These are phyloP conservation scores for Starmerella sirachaensis DNA, from an alignment of 805 yeast genomes.

Conservation along the genomic window DNA sequence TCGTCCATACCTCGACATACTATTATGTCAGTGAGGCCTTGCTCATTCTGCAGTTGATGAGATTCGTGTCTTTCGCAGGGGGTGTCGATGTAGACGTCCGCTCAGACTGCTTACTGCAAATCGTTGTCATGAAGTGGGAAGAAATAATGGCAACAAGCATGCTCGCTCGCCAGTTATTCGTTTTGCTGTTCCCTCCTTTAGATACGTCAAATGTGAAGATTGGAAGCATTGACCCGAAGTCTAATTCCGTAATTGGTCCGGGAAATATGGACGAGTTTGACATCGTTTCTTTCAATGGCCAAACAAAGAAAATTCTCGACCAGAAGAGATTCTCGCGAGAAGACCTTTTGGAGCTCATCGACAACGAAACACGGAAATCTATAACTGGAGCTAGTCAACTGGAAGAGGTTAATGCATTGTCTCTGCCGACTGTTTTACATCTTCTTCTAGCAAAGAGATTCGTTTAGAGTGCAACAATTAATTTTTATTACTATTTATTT, in stretches of 20 bases:
- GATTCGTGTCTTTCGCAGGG: constrained; percentile 18
- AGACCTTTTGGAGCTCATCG: constrained; percentile 6
- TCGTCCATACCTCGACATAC: constrained; percentile 13
- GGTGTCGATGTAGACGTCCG: constrained; percentile 23
- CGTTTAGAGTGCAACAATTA: no score
- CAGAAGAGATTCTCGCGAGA: constrained; percentile 2
- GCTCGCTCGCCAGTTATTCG: constrained; percentile 39
- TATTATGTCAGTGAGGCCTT: constrained; percentile 17
- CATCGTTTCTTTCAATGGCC: constrained; percentile 9
- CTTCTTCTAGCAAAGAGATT: no score
- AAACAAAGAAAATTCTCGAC: constrained; percentile 3
- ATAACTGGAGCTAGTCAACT: no score
- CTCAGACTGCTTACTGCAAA: constrained; percentile 20
- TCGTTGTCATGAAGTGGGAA: constrained; percentile 24
- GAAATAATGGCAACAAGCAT: constrained; percentile 27
- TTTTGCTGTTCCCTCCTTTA: constrained; percentile 31
- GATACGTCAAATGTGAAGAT: constrained; percentile 15
- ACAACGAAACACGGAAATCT: no score
- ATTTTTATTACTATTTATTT: no score
- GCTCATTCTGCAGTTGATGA: constrained; percentile 16
- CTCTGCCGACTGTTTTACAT: constrained; percentile 6
- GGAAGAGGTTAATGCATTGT: constrained; percentile 3
- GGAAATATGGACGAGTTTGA: constrained; percentile 16
- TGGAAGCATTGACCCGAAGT: constrained; percentile 13
- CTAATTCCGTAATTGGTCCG: constrained; percentile 17